These are phyloP conservation scores for Cercophora samala DNA, from an alignment of 495 filamentous ascomycete species.

Conservation along the genomic window DNA sequence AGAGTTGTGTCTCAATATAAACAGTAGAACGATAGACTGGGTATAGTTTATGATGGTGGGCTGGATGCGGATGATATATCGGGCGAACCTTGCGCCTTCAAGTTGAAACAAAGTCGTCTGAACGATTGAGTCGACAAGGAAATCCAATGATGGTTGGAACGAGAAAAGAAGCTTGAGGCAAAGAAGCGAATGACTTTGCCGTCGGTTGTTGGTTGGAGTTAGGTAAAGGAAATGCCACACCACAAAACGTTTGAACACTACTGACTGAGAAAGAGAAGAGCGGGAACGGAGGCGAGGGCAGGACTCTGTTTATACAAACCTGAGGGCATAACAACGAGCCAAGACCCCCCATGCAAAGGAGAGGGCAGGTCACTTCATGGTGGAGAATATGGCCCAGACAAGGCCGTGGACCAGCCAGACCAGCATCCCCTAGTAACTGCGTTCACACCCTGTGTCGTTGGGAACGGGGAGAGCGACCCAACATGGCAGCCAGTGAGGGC, in stretches of 20 bases:
- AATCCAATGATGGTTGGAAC: conserved; percentile 8
- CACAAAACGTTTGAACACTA: conserved; percentile 31
- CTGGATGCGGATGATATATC: conserved; percentile 10
- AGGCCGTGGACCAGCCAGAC: conserved; percentile 1
- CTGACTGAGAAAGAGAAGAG: conserved; percentile 30
- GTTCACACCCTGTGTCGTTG: neutral
- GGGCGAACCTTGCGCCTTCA: conserved; percentile 25
- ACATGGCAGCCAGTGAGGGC: neutral
- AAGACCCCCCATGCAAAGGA: conserved; percentile 1
- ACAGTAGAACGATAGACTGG: conserved; percentile 21
- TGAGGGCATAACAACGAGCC: conserved; percentile 4
- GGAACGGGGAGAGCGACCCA: neutral
- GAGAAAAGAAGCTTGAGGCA: conserved; percentile 39
- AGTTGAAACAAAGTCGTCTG: conserved; percentile 1
- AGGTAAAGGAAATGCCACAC: conserved; percentile 17
- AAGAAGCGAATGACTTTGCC: conserved; percentile 59
- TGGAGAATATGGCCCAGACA: conserved; percentile 1
- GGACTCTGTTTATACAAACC: conserved; percentile 4
- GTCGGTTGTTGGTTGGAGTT: conserved; percentile 34
- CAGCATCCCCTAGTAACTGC: conserved; percentile 1
- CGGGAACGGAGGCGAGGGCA: conserved; percentile 14
- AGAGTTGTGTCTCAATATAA: conserved; percentile 15
- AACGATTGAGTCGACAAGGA: conserved; percentile 30
- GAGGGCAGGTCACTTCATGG: neutral
- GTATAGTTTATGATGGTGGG: neutral